These are phyloP conservation scores for Chaetomiaceae sp. DNA, from an alignment of 2,329 filamentous ascomycete genomes.

Conservation along the genomic window DNA sequence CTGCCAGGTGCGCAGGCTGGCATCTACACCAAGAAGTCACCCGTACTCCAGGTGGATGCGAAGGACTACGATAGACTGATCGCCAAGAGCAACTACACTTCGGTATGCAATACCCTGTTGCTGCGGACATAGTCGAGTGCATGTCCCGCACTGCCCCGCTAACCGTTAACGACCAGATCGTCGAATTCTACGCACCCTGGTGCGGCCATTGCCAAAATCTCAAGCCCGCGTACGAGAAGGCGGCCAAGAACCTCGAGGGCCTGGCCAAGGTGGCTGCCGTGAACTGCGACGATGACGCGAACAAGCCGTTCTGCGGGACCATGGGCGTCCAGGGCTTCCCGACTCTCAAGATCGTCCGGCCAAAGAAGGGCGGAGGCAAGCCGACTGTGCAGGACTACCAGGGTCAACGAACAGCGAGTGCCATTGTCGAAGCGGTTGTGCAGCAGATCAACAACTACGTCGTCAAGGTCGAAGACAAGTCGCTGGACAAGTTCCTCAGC, in stretches of 20 bases:
- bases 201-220: constrained; percentile 96
- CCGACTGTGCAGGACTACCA: constrained; percentile 88
- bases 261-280: constrained; percentile 91
- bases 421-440: constrained; percentile 77
- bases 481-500: constrained; percentile 66
- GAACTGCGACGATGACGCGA: constrained; percentile 88
- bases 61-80: constrained; percentile 79
- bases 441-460: constrained; percentile 91
- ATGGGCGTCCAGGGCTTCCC: constrained; percentile 94
- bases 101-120: constrained; percentile 50
- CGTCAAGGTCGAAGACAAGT: constrained; percentile 70
- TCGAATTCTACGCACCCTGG: constrained; percentile 95
- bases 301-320: constrained; percentile 78
- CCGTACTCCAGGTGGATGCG: constrained; percentile 74
- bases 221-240: constrained; percentile 93
- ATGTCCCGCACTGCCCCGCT: not conserved
- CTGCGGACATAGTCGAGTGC: not conserved
- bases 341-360: constrained; percentile 87
- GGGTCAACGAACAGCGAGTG: constrained; percentile 74
- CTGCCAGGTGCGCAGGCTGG: constrained; percentile 61
- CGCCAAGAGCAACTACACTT: constrained; percentile 83
- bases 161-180: constrained; percentile 39
- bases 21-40: constrained; percentile 80
- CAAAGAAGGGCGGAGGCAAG: constrained; percentile 65
- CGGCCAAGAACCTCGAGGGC: constrained; percentile 79